These are phyloP conservation scores for Picea engelmannii DNA, from an alignment of 83 land plant species.

Conservation along the genomic window DNA sequence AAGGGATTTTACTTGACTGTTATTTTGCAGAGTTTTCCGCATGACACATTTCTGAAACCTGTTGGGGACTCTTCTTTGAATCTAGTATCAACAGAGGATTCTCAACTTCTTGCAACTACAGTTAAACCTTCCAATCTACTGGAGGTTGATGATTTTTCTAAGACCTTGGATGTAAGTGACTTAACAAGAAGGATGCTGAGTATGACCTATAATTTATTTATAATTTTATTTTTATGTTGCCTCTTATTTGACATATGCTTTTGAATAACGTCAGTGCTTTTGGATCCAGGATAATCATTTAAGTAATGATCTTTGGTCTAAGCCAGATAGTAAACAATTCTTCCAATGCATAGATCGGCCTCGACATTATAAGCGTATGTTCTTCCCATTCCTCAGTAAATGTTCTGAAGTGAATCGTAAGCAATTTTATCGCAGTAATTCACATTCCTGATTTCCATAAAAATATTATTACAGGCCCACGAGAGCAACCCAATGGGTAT, in stretches of 20 bases:
- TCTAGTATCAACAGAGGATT: conserved; percentile 2
- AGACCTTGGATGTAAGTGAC: conserved; percentile 10
- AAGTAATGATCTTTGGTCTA: conserved; percentile 12
- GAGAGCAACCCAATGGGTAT: conserved; percentile 20
- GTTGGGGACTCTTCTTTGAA: conserved; percentile 4
- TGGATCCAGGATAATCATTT: conserved; percentile 5
- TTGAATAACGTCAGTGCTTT: not conserved
- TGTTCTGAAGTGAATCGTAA: not conserved
- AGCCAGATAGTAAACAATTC: conserved; percentile 12
- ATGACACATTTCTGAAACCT: not conserved
- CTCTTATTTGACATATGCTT: not conserved
- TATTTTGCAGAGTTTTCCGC: conserved; percentile 1
- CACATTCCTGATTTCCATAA: conserved; percentile 5
- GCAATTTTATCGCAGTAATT: not conserved
- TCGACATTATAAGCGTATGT: conserved; percentile 9
- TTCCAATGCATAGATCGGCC: conserved; percentile 13
- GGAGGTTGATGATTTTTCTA: not conserved
- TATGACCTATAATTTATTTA: not conserved
- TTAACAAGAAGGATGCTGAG: not conserved
- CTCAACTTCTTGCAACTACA: conserved; percentile 4
- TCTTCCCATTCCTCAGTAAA: not conserved
- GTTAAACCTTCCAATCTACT: not conserved
- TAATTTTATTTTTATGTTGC: too few species aligned
- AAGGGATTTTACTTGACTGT: not conserved
- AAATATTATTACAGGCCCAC: conserved; percentile 9